Percentiles rank a stretch among this genome's conserved stretches.
These are phyloP conservation scores for Blastocystis sp. DNA, from an alignment of 352 stramenopile genomes.

Conservation along the genomic window DNA sequence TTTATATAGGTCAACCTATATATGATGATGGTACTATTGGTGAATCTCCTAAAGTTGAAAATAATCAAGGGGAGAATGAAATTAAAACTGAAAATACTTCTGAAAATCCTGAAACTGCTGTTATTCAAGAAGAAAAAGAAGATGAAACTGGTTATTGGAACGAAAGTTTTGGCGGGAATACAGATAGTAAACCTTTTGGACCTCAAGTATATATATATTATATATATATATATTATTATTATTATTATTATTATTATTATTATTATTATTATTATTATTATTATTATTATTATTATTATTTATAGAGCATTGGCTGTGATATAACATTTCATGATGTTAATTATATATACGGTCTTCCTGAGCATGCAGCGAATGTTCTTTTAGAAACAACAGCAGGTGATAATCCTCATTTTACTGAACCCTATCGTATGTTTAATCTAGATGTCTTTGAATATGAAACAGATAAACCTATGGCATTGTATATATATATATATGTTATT, in stretches of 20 bases:
- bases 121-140: conserved; percentile 42
- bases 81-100: conserved; percentile 45
- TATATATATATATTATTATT: too few species aligned
- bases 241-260: neutral
- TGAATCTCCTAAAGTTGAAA: conserved; percentile 40
- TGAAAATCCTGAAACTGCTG: conserved; percentile 12
- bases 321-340: conserved; percentile 64
- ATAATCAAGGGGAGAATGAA: conserved; percentile 44
- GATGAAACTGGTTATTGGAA: conserved; percentile 64
- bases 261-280: conserved; percentile 4
- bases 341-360: conserved; percentile 81
- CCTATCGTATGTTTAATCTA: conserved; percentile 94
- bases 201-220: conserved; percentile 26
- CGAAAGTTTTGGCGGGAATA: conserved; percentile 78
- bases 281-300: conserved; percentile 42
- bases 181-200: conserved; percentile 58
- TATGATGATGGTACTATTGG: conserved; percentile 48
- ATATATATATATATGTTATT: conserved; percentile 65
- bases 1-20: neutral
- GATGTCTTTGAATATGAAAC: conserved; percentile 99
- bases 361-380: conserved; percentile 76
- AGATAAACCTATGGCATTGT: conserved; percentile 90
- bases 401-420: conserved; percentile 63
- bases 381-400: conserved; percentile 63
- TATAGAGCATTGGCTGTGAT: conserved; percentile 76